Conservation (phyloP, 2,329 filamentous ascomycete genomes). For the Beauveria caledonica region DNA sequence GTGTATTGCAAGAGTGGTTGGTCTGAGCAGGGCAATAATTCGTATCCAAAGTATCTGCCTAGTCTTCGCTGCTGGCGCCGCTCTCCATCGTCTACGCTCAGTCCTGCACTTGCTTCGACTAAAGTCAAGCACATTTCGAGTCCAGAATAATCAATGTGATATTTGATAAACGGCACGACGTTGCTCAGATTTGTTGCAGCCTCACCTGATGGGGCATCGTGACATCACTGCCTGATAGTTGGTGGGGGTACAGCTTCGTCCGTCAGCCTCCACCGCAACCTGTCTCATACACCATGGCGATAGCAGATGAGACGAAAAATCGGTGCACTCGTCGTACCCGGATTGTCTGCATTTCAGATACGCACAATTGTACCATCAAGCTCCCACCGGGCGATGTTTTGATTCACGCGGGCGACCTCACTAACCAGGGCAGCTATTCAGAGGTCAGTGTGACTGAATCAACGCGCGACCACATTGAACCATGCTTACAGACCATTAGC, state of each 20-base stretch:
- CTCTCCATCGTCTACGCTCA: too few relatives aligned
- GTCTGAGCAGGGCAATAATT: too few relatives aligned
- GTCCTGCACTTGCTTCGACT: too few relatives aligned
- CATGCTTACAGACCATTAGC: slow-evolving; percentile 21
- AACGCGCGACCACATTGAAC: not conserved
- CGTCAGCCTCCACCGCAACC: not conserved
- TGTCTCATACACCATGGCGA: not conserved
- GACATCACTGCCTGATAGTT: not conserved
- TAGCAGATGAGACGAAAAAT: not conserved
- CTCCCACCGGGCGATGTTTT: slow-evolving; percentile 66
- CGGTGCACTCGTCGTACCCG: slow-evolving; percentile 40
- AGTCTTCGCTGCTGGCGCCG: too few relatives aligned
- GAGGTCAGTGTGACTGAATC: slow-evolving; percentile 31
- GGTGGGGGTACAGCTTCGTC: not conserved
- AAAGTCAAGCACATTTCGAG: too few relatives aligned
- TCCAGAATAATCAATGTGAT: too few relatives aligned
- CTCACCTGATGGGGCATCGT: not conserved
- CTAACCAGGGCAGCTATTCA: slow-evolving; percentile 57
- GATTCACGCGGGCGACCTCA: slow-evolving; percentile 69
- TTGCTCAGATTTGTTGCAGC: too few relatives aligned
- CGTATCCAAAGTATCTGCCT: too few relatives aligned
- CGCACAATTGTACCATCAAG: slow-evolving; percentile 58
- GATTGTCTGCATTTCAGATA: slow-evolving; percentile 70
- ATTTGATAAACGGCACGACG: too few relatives aligned
- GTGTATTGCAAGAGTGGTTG: too few relatives aligned